These are phyloP conservation scores for Stagonosporopsis tanaceti DNA, from an alignment of 2,329 filamentous ascomycete species.

Conservation along the genomic window DNA sequence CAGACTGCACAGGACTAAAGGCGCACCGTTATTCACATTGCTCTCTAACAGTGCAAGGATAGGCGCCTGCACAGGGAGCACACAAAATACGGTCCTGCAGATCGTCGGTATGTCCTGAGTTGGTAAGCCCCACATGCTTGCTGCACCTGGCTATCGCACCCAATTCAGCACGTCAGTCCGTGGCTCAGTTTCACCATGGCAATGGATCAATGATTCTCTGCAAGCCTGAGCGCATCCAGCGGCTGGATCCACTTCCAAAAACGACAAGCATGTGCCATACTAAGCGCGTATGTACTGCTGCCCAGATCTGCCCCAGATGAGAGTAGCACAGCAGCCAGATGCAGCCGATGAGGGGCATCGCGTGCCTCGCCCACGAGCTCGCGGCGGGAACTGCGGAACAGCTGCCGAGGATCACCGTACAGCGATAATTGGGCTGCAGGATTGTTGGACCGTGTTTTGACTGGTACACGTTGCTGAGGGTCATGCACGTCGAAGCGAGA, in stretches of 20 bases:
- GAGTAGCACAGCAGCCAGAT: background rate
- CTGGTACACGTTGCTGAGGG: constrained; percentile 16
- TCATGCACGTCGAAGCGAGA: constrained; percentile 10
- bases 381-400: background rate
- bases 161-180: background rate
- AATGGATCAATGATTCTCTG: background rate
- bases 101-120: background rate
- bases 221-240: background rate
- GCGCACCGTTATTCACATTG: background rate
- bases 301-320: background rate
- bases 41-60: background rate
- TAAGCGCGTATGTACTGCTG: background rate
- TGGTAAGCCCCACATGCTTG: background rate
- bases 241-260: background rate
- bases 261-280: too few species aligned
- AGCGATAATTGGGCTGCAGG: background rate
- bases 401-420: background rate
- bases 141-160: background rate
- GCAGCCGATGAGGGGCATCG: background rate
- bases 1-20: background rate
- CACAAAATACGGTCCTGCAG: background rate
- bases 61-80: background rate
- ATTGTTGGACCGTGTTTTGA: background rate
- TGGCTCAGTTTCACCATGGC: background rate
- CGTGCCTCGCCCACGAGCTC: background rate